A percentile compares a stretch with the other conserved stretches of the same genome.
Conservation (phyloP, 2,329 filamentous ascomycete genomes). For the Trichoderma hamatum region DNA sequence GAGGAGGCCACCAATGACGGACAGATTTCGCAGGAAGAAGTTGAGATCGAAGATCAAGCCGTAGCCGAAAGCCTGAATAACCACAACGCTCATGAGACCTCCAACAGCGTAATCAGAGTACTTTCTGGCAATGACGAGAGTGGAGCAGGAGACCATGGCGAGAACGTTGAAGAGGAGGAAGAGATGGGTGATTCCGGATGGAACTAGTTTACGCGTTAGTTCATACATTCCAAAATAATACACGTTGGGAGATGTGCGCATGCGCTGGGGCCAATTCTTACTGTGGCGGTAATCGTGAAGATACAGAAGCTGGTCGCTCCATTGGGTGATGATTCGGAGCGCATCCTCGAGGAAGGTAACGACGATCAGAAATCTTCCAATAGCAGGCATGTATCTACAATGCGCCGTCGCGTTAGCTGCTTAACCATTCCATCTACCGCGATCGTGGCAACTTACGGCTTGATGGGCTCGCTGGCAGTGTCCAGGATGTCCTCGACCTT, state of each 20-base stretch:
- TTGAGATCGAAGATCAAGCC: conserved; percentile 98
- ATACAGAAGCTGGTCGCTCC: conserved; percentile 91
- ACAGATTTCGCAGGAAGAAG: conserved; percentile 99
- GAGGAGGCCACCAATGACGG: conserved; percentile 92
- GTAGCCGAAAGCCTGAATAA: conserved; percentile 94
- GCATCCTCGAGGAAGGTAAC: conserved; percentile 98
- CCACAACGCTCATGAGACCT: conserved; percentile 86
- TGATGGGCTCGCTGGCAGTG: conserved; percentile 83
- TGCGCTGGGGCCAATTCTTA: conserved; percentile 54
- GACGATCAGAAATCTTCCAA: conserved; percentile 96
- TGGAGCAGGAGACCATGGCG: conserved; percentile 80
- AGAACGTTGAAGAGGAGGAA: conserved; percentile 92
- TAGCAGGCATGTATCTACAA: conserved; percentile 82
- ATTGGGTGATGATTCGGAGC: conserved; percentile 94
- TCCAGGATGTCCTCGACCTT: conserved; percentile 97
- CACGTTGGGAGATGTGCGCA: neutral
- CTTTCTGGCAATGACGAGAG: conserved; percentile 87
- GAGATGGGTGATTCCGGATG: conserved; percentile 82
- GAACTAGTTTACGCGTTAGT: conserved; percentile 62
- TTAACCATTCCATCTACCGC: neutral
- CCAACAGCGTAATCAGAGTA: conserved; percentile 90
- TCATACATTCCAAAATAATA: conserved; percentile 21
- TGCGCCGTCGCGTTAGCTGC: conserved; percentile 9
- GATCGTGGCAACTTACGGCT: conserved; percentile 66
- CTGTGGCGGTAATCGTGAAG: conserved; percentile 90